Evolutionary conservation across 2,329 filamentous ascomycete genomes (phyloP).

Genomic region (Aspergillus pseudoglaucus): DNA sequence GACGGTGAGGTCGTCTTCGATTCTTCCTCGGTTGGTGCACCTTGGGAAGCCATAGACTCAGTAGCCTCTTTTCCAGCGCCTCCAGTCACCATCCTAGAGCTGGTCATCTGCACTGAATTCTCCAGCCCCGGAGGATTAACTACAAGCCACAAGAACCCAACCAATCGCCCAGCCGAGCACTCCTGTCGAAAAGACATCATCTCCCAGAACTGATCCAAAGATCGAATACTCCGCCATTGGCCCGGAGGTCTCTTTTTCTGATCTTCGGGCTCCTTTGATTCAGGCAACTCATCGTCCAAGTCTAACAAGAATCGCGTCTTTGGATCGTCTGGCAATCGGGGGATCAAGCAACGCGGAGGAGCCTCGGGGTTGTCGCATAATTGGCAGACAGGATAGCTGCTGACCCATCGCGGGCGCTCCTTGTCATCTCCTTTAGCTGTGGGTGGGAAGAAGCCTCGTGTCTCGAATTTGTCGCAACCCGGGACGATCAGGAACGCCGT

Average conservation of each 20-base stretch:
- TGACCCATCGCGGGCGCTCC: conserved; percentile 40
- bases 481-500: conserved; percentile 82
- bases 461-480: conserved; percentile 76
- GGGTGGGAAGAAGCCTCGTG: conserved; percentile 67
- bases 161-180: conserved; percentile 83
- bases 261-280: conserved; percentile 19
- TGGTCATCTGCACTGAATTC: conserved; percentile 29
- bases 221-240: conserved; percentile 75
- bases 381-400: conserved; percentile 66
- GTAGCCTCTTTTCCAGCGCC: background rate
- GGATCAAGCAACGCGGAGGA: conserved; percentile 76
- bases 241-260: conserved; percentile 46
- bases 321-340: conserved; percentile 88
- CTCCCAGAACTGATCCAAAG: conserved; percentile 93
- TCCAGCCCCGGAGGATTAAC: conserved; percentile 56
- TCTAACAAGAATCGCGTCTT: conserved; percentile 86
- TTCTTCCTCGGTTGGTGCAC: background rate
- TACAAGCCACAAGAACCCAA: conserved; percentile 92
- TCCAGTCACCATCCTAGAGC: conserved; percentile 12
- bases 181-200: conserved; percentile 97
- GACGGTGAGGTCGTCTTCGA: background rate
- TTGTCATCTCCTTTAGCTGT: conserved; percentile 35
- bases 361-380: conserved; percentile 63
- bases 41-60: background rate
- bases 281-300: conserved; percentile 71